These are phyloP conservation scores for Nicotiana tomentosiformis DNA, from an alignment of 257 asterid species.

Conservation along the genomic window DNA sequence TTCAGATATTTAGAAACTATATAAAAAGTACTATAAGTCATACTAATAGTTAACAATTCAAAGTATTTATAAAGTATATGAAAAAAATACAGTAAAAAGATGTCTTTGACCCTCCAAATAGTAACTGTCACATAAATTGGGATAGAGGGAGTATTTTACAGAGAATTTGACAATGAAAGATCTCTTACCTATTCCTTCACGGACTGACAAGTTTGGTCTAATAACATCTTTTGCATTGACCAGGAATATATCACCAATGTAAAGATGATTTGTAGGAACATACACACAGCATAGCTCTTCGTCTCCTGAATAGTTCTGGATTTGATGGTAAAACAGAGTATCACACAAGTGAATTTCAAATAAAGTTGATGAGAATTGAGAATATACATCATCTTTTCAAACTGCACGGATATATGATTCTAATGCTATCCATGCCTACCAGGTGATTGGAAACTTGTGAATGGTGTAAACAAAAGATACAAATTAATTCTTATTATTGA, in stretches of 20 bases:
- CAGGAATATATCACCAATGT: constrained; percentile 48
- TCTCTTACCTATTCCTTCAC: constrained; percentile 49
- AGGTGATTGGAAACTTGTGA: neutral
- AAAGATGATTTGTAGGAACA: constrained; percentile 50
- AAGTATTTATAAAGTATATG: no score
- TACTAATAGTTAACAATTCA: no score
- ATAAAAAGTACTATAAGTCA: no score
- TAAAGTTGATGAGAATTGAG: neutral
- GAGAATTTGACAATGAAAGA: neutral
- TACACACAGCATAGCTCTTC: constrained; percentile 52
- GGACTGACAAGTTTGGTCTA: constrained; percentile 47
- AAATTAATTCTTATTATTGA: neutral
- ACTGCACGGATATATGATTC: neutral
- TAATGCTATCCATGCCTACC: neutral
- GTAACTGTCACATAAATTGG: no score
- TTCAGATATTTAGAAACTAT: no score
- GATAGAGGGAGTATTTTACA: neutral
- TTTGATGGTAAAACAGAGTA: neutral
- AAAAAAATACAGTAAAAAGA: no score
- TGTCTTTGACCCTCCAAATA: no score
- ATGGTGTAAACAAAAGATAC: neutral
- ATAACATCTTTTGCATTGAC: constrained; percentile 45
- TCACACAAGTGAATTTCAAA: neutral
- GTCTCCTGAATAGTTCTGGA: constrained; percentile 39
- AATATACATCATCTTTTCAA: neutral